These are phyloP conservation scores for Halophytophthora polymorphica DNA, from an alignment of 352 stramenopile genomes.

Conservation along the genomic window DNA sequence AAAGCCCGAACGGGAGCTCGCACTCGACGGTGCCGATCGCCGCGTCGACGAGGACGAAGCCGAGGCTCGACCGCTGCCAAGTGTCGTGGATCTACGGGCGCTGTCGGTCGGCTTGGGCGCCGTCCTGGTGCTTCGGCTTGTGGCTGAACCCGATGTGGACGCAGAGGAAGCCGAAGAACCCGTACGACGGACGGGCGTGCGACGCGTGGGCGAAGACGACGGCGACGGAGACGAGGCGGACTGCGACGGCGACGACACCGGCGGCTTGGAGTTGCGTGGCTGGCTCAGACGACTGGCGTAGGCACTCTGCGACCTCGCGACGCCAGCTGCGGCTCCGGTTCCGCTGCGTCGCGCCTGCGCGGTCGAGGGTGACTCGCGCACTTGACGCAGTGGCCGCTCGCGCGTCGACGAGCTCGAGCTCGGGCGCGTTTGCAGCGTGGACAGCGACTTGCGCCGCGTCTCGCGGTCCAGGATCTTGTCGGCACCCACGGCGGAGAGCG, in stretches of 20 bases:
- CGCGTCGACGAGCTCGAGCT: constrained; percentile 18
- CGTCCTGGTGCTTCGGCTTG: constrained; percentile 8
- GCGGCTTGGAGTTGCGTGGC: constrained; percentile 14
- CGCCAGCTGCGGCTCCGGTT: too few species aligned
- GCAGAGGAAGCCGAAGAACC: constrained; percentile 8
- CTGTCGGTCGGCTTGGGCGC: constrained; percentile 6
- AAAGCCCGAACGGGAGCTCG: constrained; percentile 13
- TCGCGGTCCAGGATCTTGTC: constrained; percentile 21
- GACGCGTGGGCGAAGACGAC: constrained; percentile 13
- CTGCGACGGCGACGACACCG: constrained; percentile 16
- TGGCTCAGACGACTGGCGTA: constrained; percentile 23
- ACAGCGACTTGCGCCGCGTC: constrained; percentile 41
- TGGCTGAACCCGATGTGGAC: constrained; percentile 8
- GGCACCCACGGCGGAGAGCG: constrained; percentile 23
- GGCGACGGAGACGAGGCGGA: constrained; percentile 20
- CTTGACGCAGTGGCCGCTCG: constrained; percentile 17
- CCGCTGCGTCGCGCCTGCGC: constrained; percentile 5
- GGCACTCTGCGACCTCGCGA: constrained; percentile 11
- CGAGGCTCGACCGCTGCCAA: constrained; percentile 22
- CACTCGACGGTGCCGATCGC: constrained; percentile 15
- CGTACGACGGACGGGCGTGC: constrained; percentile 24
- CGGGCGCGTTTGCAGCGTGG: constrained; percentile 33
- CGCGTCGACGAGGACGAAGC: constrained; percentile 15
- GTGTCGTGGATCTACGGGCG: constrained; percentile 12
- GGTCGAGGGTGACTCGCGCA: constrained; percentile 10